phyloP scores from a whole-genome alignment of 2,329 filamentous ascomycete species.

The Leptographium wingfieldii region DNA sequence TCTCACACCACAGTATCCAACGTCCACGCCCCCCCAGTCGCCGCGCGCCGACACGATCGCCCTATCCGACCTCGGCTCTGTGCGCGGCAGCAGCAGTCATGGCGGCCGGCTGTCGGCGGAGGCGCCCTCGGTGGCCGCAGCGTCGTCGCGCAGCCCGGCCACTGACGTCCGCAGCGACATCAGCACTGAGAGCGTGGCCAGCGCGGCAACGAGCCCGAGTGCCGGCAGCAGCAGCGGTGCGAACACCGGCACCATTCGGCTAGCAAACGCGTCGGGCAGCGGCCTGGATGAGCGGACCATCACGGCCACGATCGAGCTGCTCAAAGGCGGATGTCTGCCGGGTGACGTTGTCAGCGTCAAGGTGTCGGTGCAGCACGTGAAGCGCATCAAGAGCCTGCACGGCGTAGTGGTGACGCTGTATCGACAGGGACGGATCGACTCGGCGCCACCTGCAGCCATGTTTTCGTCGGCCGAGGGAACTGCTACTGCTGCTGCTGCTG shows the following conservation, averaged over 20 bases:
- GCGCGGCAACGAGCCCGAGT: conserved; percentile 21
- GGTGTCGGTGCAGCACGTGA: conserved; percentile 76
- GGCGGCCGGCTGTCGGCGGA: conserved; percentile 17
- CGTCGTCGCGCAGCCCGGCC: conserved; percentile 25
- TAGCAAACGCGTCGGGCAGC: conserved; percentile 6
- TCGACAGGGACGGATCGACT: conserved; percentile 81
- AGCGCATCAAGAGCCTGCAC: conserved; percentile 78
- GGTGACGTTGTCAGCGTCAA: conserved; percentile 73
- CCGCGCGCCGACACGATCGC: conserved; percentile 23
- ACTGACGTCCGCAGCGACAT: conserved; percentile 53
- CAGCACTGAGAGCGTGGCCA: conserved; percentile 58
- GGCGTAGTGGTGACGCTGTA: conserved; percentile 90
- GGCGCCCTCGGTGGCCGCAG: conserved; percentile 18
- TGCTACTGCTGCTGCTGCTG: neutral
- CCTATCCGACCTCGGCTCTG: conserved; percentile 8
- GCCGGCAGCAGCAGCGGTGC: neutral
- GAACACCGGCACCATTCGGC: neutral
- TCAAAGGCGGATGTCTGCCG: conserved; percentile 71
- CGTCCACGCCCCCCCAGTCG: neutral
- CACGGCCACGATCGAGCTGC: conserved; percentile 70
- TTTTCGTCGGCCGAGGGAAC: conserved; percentile 19
- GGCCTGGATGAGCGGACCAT: conserved; percentile 61
- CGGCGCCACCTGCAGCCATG: conserved; percentile 42
- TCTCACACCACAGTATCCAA: neutral
- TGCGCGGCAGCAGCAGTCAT: neutral